Evolutionary conservation across 2,329 filamentous ascomycete species (phyloP).

Genomic region (Colletotrichum brevisporum): DNA sequence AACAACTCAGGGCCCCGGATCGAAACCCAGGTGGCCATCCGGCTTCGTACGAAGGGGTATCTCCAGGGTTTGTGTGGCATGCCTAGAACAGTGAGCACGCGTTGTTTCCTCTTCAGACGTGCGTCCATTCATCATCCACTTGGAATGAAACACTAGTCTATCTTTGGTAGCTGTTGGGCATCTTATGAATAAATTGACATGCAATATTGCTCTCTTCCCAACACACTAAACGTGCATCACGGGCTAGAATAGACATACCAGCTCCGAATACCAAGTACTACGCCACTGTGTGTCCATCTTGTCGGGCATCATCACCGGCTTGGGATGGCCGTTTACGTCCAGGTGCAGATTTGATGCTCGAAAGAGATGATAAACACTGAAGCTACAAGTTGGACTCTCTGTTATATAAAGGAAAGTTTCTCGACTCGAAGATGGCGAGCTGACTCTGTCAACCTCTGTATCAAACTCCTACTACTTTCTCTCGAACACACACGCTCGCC

Average conservation of each 20-base stretch:
- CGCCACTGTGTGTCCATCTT: slow-evolving; percentile 21
- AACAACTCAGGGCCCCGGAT: slow-evolving; percentile 1
- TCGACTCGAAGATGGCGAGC: neutral
- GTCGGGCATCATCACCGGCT: neutral
- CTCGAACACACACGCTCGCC: no score
- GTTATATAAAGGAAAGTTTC: slow-evolving; percentile 17
- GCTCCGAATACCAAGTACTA: neutral
- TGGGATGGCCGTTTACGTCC: neutral
- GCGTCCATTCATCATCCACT: no score
- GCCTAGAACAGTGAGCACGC: no score
- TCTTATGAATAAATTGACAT: neutral
- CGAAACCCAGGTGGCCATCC: neutral
- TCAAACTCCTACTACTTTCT: no score
- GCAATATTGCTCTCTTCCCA: slow-evolving; percentile 5
- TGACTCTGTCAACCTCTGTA: no score
- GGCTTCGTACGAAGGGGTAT: neutral
- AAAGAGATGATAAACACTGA: neutral
- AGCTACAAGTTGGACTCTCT: neutral
- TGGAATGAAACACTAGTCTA: slow-evolving; percentile 10
- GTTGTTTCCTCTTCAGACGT: no score
- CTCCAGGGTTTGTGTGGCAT: neutral
- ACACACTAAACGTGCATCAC: slow-evolving; percentile 7
- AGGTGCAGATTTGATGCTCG: slow-evolving; percentile 10
- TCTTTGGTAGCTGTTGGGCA: slow-evolving; percentile 22
- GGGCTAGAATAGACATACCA: neutral